Evolutionary conservation across 164 flowering plant genomes (phyloP), one percentile per base, ranked within the genome.

Genomic region (Platanus orientalis): DNA sequence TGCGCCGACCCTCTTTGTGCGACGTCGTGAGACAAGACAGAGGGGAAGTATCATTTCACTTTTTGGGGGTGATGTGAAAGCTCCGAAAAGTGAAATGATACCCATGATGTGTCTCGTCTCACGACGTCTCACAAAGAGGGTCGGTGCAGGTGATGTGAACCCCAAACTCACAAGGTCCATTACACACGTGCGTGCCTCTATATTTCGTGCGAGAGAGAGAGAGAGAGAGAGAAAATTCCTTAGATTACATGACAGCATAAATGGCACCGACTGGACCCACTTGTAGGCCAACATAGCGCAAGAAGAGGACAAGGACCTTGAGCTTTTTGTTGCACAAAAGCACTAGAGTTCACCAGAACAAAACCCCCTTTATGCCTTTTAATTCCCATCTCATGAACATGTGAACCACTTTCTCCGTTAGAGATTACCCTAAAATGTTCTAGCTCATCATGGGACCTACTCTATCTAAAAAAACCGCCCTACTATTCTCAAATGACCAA

Each of bases 221-320:
- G 6, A 48, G 23, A 48, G 51, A 48, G 24, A 19, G 16, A 6
- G 19, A 32, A 6, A 7, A 39, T n/a, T 4, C 39, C 9, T 5
- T 32, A 32, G 39, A 32, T 32, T 9, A 32, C 39, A 9, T 32
- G 39, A 9, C 39, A 4, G 39, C 39, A 32, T 32, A 32, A 32
- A 10, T 3, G 4, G 69, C 69, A 60, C 69, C 61, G 69, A 26
- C 51, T 23, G 36, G 39, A 56, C 62, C 62, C 52, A 66, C 52
- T 25, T 39, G 29, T 24, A 30, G 34, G 51, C 62, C 66, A 66
- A 25, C 24, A 57, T 58, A n/a, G 70, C 66, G 64, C 55, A 24
- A 62, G 53, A 47, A 62, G 40, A 66, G 16, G 25, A 60, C 52
- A 42, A 58, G 30, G 13, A 42, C 1, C 24, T 21, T 1, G 14